Evolutionary conservation across 2,329 filamentous ascomycete genomes (phyloP).

Genomic region (Chrysoporthe austroafricana): DNA sequence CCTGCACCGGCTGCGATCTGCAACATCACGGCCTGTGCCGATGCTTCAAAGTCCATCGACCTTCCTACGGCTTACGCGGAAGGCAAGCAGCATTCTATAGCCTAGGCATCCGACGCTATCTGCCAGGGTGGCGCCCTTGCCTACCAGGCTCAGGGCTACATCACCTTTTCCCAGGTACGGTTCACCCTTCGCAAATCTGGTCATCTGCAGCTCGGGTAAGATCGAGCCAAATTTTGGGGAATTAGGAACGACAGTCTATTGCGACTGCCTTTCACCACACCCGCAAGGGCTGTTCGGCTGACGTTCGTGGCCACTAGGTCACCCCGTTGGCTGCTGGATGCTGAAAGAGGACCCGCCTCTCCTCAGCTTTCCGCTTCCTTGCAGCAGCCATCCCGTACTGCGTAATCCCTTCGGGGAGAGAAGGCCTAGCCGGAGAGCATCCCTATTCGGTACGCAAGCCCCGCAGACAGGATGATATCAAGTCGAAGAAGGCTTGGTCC

Average conservation of each 20-base stretch:
- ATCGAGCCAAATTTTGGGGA: background rate
- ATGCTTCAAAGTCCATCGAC: background rate
- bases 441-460: conserved; percentile 22
- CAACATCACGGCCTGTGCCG: background rate
- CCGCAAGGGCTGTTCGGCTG: background rate
- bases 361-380: background rate
- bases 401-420: conserved; percentile 4
- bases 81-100: background rate
- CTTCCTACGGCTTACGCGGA: background rate
- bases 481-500: conserved; percentile 14
- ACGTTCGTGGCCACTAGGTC: conserved; percentile 5
- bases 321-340: background rate
- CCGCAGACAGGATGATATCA: conserved; percentile 23
- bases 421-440: conserved; percentile 17
- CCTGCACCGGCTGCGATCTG: background rate
- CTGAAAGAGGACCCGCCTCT: conserved; percentile 4
- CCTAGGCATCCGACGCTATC: conserved; percentile 1
- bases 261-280: background rate
- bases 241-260: background rate
- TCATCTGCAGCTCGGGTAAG: background rate
- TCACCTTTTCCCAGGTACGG: background rate
- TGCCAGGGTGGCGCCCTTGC: conserved; percentile 3
- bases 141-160: background rate
- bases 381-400: conserved; percentile 10
- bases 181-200: background rate